Conservation (phyloP, 2,329 filamentous ascomycete genomes). For the Ophiostoma triangulosporum region DNA sequence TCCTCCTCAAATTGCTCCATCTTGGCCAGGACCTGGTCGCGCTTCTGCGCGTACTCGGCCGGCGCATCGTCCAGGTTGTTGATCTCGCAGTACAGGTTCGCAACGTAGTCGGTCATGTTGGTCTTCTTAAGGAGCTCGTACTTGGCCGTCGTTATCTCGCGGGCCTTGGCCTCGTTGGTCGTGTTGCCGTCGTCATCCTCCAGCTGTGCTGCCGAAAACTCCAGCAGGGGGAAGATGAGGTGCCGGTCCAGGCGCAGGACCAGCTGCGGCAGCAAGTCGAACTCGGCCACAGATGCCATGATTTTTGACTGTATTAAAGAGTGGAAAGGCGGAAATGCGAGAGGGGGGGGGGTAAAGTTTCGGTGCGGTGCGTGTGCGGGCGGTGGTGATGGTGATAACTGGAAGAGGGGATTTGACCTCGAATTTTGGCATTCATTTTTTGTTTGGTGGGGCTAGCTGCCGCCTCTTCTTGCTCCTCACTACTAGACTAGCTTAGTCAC, state of each 20-base stretch:
- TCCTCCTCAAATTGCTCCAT: conserved; percentile 76
- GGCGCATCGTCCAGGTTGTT: conserved; percentile 67
- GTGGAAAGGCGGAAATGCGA: neutral
- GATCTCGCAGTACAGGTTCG: conserved; percentile 79
- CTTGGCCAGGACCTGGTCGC: conserved; percentile 73
- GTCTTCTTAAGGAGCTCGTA: conserved; percentile 91
- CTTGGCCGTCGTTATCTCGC: conserved; percentile 71
- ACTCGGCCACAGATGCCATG: conserved; percentile 18
- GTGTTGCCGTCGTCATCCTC: conserved; percentile 49
- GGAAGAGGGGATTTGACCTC: neutral
- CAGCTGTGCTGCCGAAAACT: conserved; percentile 75
- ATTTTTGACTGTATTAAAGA: neutral
- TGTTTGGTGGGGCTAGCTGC: neutral
- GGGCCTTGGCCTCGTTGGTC: conserved; percentile 39
- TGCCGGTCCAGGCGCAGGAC: conserved; percentile 90
- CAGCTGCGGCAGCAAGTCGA: conserved; percentile 63
- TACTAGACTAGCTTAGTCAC: neutral
- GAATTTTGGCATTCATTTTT: conserved; percentile 1
- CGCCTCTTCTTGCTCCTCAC: neutral
- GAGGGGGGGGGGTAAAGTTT: neutral
- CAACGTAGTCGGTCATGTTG: conserved; percentile 98
- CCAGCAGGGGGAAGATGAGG: conserved; percentile 89
- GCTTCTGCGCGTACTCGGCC: conserved; percentile 75
- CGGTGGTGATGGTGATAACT: neutral
- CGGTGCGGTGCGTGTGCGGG: neutral